Percentiles rank a stretch among this genome's conserved stretches.
phyloP scores from a whole-genome alignment of 2,329 filamentous ascomycete genomes.

The Claviceps maximensis region DNA sequence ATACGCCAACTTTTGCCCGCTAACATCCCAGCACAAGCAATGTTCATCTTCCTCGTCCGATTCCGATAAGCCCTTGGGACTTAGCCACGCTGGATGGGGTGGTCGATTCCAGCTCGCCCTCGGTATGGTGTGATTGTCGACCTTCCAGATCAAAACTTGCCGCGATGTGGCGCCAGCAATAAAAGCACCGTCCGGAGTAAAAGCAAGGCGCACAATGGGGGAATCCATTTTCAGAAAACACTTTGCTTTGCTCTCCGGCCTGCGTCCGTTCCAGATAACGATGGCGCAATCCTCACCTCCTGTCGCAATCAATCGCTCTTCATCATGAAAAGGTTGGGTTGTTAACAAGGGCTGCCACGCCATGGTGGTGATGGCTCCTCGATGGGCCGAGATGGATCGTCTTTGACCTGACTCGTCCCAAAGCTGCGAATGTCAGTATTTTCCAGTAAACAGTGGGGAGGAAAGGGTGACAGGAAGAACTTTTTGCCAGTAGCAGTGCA shows the following conservation, averaged over 20 bases:
- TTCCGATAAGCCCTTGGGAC: slow-evolving; percentile 38
- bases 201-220: slow-evolving; percentile 44
- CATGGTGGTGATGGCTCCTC: slow-evolving; percentile 43
- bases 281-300: slow-evolving; percentile 51
- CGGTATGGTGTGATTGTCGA: slow-evolving; percentile 44
- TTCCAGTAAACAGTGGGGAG: too few relatives aligned
- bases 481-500: not conserved
- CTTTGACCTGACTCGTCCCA: slow-evolving; percentile 42
- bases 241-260: slow-evolving; percentile 40
- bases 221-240: slow-evolving; percentile 48
- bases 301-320: slow-evolving; percentile 46
- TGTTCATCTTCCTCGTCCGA: slow-evolving; percentile 47
- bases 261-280: slow-evolving; percentile 47
- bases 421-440: slow-evolving; percentile 25
- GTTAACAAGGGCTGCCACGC: slow-evolving; percentile 43
- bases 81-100: slow-evolving; percentile 44
- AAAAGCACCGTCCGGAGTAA: slow-evolving; percentile 50
- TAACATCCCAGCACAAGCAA: slow-evolving; percentile 48
- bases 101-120: slow-evolving; percentile 46
- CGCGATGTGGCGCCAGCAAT: slow-evolving; percentile 48
- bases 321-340: slow-evolving; percentile 23
- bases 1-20: slow-evolving; percentile 49
- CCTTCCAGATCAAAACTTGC: slow-evolving; percentile 51
- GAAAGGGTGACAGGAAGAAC: not conserved
- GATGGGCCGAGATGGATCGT: slow-evolving; percentile 44